Percentiles rank a stretch among this genome's conserved stretches.
phyloP scores from a whole-genome alignment of 2,329 filamentous ascomycete species.

The Elsinoe fawcettii region DNA sequence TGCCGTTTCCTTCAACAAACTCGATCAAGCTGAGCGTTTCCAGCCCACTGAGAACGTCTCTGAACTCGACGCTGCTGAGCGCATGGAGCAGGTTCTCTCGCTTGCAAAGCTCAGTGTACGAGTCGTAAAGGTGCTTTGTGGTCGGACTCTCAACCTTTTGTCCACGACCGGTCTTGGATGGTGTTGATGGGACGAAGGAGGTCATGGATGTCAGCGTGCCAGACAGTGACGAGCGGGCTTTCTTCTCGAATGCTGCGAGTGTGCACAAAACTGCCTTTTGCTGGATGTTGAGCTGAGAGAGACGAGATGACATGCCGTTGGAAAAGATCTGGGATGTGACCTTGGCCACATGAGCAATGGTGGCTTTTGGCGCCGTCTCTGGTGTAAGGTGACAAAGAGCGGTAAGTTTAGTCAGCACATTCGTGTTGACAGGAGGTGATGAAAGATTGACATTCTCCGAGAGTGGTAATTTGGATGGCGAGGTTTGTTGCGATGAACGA shows the following conservation, averaged over 20 bases:
- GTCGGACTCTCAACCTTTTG: conserved; percentile 55
- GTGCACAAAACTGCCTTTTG: conserved; percentile 93
- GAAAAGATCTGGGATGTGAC: conserved; percentile 85
- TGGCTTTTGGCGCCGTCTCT: conserved; percentile 77
- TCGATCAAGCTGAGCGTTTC: conserved; percentile 79
- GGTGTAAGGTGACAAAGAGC: conserved; percentile 45
- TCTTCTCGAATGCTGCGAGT: conserved; percentile 76
- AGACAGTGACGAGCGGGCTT: conserved; percentile 45
- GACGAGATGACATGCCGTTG: conserved; percentile 75
- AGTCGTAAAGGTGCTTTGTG: conserved; percentile 73
- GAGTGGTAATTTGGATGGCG: conserved; percentile 57
- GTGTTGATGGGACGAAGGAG: conserved; percentile 27
- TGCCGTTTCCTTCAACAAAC: conserved; percentile 54
- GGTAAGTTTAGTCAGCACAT: conserved; percentile 43
- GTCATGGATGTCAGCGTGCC: conserved; percentile 14
- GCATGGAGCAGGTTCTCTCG: conserved; percentile 84
- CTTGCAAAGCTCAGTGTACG: conserved; percentile 75
- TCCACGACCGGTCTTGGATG: conserved; percentile 34
- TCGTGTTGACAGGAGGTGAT: conserved; percentile 41
- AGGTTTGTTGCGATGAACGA: conserved; percentile 51
- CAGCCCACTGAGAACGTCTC: conserved; percentile 81
- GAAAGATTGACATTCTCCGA: conserved; percentile 74
- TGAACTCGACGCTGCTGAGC: conserved; percentile 83
- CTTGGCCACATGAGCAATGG: conserved; percentile 83
- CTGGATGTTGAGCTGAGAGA: conserved; percentile 84